Conservation (phyloP, 179 eudicot species). For the Camellia oleifera region DNA sequence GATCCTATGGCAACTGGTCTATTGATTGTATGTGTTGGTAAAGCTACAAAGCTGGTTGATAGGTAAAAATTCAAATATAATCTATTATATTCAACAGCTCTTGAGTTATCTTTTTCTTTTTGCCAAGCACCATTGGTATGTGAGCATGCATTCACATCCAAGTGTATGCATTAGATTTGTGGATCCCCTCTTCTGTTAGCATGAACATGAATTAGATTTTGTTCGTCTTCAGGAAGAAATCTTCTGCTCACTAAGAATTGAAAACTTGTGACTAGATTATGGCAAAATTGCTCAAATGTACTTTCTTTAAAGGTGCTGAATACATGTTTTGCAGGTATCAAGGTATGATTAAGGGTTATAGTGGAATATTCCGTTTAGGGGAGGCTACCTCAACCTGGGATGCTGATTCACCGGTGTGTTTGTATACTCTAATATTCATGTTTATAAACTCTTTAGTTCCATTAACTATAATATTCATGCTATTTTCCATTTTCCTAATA, state of each 20-base stretch:
- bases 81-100: neutral
- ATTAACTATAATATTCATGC: neutral
- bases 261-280: too few relatives aligned
- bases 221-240: too few relatives aligned
- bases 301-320: neutral
- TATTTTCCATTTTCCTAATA: neutral
- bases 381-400: constrained; percentile 99
- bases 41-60: constrained; percentile 92
- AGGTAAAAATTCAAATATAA: constrained; percentile 32
- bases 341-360: constrained; percentile 95
- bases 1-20: constrained; percentile 99
- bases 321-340: constrained; percentile 62
- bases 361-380: constrained; percentile 90
- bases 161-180: neutral
- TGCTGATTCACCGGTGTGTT: constrained; percentile 96
- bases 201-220: too few relatives aligned
- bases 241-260: too few relatives aligned
- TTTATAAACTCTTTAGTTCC: too few relatives aligned
- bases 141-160: neutral
- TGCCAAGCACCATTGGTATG: neutral
- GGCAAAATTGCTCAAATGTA: constrained; percentile 4
- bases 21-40: constrained; percentile 95
- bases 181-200: too few relatives aligned
- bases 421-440: constrained; percentile 6
- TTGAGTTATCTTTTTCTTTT: neutral